Percentiles rank a stretch among this genome's conserved stretches.
phyloP scores from a whole-genome alignment of 805 yeast genomes.

The Lipomyces anomalus region DNA sequence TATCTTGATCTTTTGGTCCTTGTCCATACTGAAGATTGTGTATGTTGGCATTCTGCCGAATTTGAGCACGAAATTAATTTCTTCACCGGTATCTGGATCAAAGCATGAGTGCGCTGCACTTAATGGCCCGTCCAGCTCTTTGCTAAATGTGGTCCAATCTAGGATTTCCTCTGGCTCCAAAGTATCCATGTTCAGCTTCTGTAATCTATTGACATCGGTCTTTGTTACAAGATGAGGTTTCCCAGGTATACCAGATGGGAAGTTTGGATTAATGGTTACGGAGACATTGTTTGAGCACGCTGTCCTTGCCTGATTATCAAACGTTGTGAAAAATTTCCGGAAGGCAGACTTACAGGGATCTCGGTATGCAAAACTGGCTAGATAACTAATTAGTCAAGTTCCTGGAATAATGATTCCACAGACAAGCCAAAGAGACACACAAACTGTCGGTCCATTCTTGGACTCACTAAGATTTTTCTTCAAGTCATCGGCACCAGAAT shows the following conservation, averaged over 20 bases:
- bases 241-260: constrained; percentile 6
- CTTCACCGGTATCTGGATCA: constrained; percentile 8
- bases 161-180: constrained; percentile 4
- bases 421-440: constrained; percentile 1
- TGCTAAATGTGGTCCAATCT: constrained; percentile 2
- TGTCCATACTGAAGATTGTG: constrained; percentile 9
- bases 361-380: constrained; percentile 6
- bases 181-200: constrained; percentile 4
- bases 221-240: constrained; percentile 2
- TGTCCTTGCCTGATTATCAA: not conserved
- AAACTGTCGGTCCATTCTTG: constrained; percentile 2
- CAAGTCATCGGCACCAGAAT: constrained; percentile 4
- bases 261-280: constrained; percentile 7
- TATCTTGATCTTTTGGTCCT: not conserved
- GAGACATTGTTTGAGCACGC: not conserved
- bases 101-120: constrained; percentile 11
- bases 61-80: constrained; percentile 5
- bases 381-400: no score
- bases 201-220: constrained; percentile 6
- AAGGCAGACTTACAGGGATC: constrained; percentile 12
- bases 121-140: constrained; percentile 3
- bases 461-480: not conserved
- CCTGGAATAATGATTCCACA: no score
- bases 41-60: constrained; percentile 1
- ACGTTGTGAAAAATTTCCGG: constrained; percentile 7